A percentile compares a stretch with the other conserved stretches of the same genome.
Evolutionary conservation across 139 green algal genomes (phyloP).

Genomic region (Zygnema cylindricum): DNA sequence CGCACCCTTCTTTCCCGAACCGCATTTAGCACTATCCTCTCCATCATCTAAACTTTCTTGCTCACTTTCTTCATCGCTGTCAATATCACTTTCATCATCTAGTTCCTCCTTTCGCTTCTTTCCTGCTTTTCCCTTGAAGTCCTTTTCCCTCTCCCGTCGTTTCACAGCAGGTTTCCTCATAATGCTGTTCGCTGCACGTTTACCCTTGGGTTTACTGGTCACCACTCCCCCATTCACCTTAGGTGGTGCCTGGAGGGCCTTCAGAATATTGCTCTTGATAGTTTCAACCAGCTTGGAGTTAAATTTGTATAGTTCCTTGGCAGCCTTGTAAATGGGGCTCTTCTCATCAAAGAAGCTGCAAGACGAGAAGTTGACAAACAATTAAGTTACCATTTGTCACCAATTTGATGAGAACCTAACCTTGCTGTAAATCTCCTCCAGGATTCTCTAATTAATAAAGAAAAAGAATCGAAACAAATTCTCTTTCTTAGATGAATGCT

Average conservation of each 20-base stretch:
- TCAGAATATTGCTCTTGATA: constrained; percentile 5
- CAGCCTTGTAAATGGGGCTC: constrained; percentile 27
- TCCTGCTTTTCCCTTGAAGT: constrained; percentile 8
- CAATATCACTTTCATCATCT: not conserved
- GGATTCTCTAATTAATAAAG: too few species aligned
- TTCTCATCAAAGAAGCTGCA: constrained; percentile 17
- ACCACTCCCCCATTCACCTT: not conserved
- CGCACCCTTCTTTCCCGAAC: constrained; percentile 5
- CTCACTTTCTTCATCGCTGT: constrained; percentile 34
- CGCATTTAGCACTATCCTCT: not conserved
- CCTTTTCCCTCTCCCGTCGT: constrained; percentile 9
- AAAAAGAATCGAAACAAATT: too few species aligned
- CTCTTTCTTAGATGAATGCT: too few species aligned
- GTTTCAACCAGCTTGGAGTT: not conserved
- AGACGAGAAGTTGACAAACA: not conserved
- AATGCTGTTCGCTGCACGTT: not conserved
- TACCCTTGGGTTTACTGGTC: constrained; percentile 10
- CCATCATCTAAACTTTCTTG: constrained; percentile 18
- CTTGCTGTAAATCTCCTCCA: too few species aligned
- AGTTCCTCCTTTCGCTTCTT: constrained; percentile 24
- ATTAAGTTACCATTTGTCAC: too few species aligned
- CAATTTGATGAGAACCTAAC: too few species aligned
- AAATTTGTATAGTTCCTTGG: not conserved
- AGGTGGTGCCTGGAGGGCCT: not conserved
- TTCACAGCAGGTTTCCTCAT: not conserved